Conservation (phyloP, 306 rosid genomes). For the Heteromeles arbutifolia region DNA sequence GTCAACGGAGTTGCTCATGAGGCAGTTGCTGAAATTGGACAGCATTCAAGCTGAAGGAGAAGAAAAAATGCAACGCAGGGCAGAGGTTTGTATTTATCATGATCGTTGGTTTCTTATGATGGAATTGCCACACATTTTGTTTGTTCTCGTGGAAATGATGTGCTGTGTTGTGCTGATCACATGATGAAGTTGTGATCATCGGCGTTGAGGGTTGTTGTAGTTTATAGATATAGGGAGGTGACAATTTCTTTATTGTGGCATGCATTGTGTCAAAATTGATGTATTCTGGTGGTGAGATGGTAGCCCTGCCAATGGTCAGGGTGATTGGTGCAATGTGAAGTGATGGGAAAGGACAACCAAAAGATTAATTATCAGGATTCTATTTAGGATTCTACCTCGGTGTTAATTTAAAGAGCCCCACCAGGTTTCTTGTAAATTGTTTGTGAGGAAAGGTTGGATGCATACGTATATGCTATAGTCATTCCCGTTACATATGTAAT, state of each 20-base stretch:
- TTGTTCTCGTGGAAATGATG: not conserved
- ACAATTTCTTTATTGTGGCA: not conserved
- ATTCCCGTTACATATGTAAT: not conserved
- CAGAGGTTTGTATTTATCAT: slow-evolving; percentile 52
- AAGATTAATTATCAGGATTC: not conserved
- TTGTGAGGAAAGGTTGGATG: not conserved
- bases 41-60: slow-evolving; percentile 81
- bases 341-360: not conserved
- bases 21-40: slow-evolving; percentile 76
- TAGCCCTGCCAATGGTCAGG: not conserved
- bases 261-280: not conserved
- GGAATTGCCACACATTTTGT: not conserved
- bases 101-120: not conserved
- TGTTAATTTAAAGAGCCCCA: not conserved
- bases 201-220: not conserved
- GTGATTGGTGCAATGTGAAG: not conserved
- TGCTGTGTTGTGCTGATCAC: not conserved
- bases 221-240: not conserved
- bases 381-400: not conserved
- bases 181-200: not conserved
- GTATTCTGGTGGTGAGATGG: not conserved
- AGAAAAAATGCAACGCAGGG: slow-evolving; percentile 72
- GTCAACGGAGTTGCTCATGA: slow-evolving; percentile 76
- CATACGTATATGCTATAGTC: not conserved
- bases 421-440: not conserved